Conservation (phyloP, 1,284 basidiomycete genomes). For the Fistulina hepatica region DNA sequence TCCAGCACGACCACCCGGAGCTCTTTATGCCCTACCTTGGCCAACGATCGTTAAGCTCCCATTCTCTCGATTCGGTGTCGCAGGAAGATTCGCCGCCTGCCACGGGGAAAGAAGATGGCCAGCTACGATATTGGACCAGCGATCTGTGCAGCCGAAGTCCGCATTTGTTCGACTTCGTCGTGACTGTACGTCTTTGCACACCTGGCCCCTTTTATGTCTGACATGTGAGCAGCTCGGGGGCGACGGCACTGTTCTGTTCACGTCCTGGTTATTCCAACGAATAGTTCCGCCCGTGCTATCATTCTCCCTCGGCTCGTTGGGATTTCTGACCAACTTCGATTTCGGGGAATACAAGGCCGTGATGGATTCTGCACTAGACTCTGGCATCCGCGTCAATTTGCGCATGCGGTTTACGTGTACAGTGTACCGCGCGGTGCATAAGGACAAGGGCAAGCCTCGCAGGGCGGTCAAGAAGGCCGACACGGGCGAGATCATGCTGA, state of each 20-base stretch:
- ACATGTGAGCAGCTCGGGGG: slow-evolving; percentile 66
- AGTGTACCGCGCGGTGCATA: slow-evolving; percentile 81
- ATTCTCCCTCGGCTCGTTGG: slow-evolving; percentile 96
- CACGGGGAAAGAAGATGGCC: slow-evolving; percentile 59
- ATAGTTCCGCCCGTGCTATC: slow-evolving; percentile 97
- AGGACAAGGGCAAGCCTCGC: slow-evolving; percentile 55
- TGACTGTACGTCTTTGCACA: slow-evolving; percentile 61
- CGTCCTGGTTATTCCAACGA: slow-evolving; percentile 97
- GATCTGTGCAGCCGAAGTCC: slow-evolving; percentile 91
- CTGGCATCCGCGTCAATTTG: slow-evolving; percentile 93
- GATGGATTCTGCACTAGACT: slow-evolving; percentile 84
- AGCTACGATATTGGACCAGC: slow-evolving; percentile 94
- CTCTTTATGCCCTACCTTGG: slow-evolving; percentile 74
- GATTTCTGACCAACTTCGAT: slow-evolving; percentile 98
- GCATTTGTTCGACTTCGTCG: slow-evolving; percentile 95
- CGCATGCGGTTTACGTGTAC: slow-evolving; percentile 99
- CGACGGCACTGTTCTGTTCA: slow-evolving; percentile 97
- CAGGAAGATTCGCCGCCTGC: slow-evolving; percentile 27
- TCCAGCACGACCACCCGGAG: slow-evolving; percentile 79
- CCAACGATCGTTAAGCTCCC: slow-evolving; percentile 60
- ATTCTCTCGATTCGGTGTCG: slow-evolving; percentile 38
- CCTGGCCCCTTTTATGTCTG: not conserved
- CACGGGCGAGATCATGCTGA: slow-evolving; percentile 93
- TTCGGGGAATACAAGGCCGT: slow-evolving; percentile 81
- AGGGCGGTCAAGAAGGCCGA: slow-evolving; percentile 86